These are phyloP conservation scores for Dendrocalamus latiflorus DNA, from an alignment of 202 grass and related monocot species.

Conservation along the genomic window DNA sequence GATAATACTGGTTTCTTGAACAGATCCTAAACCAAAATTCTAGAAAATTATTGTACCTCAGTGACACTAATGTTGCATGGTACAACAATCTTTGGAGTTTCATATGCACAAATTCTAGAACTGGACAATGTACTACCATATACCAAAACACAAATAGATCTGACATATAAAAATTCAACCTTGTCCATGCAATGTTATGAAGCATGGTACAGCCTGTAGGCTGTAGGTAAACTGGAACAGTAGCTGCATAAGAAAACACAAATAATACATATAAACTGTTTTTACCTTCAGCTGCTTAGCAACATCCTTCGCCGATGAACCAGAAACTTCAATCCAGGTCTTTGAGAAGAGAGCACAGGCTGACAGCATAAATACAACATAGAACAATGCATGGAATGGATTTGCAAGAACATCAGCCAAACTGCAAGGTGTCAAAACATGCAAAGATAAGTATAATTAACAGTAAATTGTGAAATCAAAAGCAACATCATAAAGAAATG, in stretches of 20 bases:
- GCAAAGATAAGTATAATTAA: too few relatives aligned
- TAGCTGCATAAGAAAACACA: background rate
- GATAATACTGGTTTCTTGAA: too few relatives aligned
- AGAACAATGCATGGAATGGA: too few relatives aligned
- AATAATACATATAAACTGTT: background rate
- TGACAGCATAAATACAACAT: constrained; percentile 32
- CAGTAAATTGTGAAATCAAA: too few relatives aligned
- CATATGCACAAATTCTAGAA: too few relatives aligned
- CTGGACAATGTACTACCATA: too few relatives aligned
- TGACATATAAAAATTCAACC: background rate
- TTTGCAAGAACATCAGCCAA: constrained; percentile 24
- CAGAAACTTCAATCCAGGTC: constrained; percentile 96
- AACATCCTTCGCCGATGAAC: constrained; percentile 84
- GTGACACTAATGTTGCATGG: too few relatives aligned
- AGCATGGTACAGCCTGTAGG: background rate
- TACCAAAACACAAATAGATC: background rate
- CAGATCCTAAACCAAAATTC: too few relatives aligned
- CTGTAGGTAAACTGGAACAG: background rate
- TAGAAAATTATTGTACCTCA: too few relatives aligned
- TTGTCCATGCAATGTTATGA: background rate
- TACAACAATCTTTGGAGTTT: too few relatives aligned
- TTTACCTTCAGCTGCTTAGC: constrained; percentile 85
- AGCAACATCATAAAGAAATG: too few relatives aligned
- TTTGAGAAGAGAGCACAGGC: constrained; percentile 92
- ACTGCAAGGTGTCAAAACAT: constrained; percentile 46